Base-by-base conservation (phyloP, 169 alveolate species). In the Plasmodium coatneyi region DNA sequence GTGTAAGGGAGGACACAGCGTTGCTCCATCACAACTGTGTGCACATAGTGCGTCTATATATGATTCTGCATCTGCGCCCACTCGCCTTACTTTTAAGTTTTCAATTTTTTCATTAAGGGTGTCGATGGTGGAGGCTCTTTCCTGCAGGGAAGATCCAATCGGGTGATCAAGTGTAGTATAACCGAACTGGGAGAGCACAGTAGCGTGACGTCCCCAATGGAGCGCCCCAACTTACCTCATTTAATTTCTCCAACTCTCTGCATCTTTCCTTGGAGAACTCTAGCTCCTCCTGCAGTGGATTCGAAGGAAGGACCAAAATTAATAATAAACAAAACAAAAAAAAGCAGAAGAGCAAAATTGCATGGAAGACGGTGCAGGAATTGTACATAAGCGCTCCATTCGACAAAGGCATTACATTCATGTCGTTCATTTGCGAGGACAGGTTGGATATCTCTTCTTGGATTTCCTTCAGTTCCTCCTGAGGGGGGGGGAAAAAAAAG, bases 391-490 rank as follows among this genome's bases (percentile, higher is more conserved):
- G 22, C 14, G 76, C 76, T 7, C 36, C 30, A 66, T n/a, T 66
- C 14, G 1, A 22, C 34, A 3, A 9, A 28, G 28, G 7, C 28
- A 30, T 72, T 84, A 84, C 92, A 1, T 84, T 84, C 14, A 49
- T 72, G 9, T 25, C 39, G 9, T 72, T 79, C n/a, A 84, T 71
- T n/a, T 71, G 76, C 10, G 83, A 36, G 39, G 52, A 84, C 32
- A 84, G 83, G 43, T 71, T 84, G 19, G 92, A 60, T 16, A 60
- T 43, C 78, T 84, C 92, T 30, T 84, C 92, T 71, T 84, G 92
- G 7, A 84, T 74, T 84, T 84, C 92, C 49, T 84, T 84, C 56
- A 84, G 52, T 34, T 84, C 92, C n/a, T 84, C 92, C 92, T 84
- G 43, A 39, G 54, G 1, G 1, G 7, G 3, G 2, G 9, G 1